Evolutionary conservation across 2,329 filamentous ascomycete genomes (phyloP), one percentile per base, ranked within the genome.

Genomic region (Diaporthe humulicola): DNA sequence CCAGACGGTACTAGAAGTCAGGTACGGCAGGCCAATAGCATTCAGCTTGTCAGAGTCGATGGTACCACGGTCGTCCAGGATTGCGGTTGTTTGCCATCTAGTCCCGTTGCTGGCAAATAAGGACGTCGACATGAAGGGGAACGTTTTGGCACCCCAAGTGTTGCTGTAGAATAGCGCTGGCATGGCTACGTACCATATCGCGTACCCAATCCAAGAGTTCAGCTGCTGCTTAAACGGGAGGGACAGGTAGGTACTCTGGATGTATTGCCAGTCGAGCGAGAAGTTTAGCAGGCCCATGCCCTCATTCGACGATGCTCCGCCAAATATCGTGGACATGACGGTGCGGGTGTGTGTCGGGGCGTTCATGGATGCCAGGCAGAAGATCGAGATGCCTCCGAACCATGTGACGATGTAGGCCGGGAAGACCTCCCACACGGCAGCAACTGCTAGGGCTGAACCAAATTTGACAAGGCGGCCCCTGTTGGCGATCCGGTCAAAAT

Each of bases 51-150:
- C 61, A 17, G 7, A 50, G 14, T 66, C 61, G 5, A 66, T 66
- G 12, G 30, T 50, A 10, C 61, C 61, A 4, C 5, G 42, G 19
- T 66, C 30, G 30, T 66, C 42, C 42, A 66, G 17, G 30, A 66
- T 48, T 36, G 61, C 61, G 25, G 61, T 66, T 15, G 61, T 66
- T 14, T 66, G 61, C 61, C 61, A 66, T 22, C 42, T 50, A 8
- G 61, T 66, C 28, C 61, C 61, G 61, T 66, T 66, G 30, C 42
- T 50, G 12, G 61, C 61, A 19, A 66, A 66, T 22, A 66, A n/a
- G 42, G 61, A 66, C 8, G 61, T 66, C 61, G 84, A 83, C 9
- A 87, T 75, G 77, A 87, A 86, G 1, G 86, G 86, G 69, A 87
- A 86, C 48, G 82, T 80, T 50, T 81, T 78, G 1, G 85, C 81